Percentiles rank a stretch among this genome's conserved stretches.
Evolutionary conservation across 331 rosid genomes (phyloP).

Genomic region (Erythrophleum ivorense): DNA sequence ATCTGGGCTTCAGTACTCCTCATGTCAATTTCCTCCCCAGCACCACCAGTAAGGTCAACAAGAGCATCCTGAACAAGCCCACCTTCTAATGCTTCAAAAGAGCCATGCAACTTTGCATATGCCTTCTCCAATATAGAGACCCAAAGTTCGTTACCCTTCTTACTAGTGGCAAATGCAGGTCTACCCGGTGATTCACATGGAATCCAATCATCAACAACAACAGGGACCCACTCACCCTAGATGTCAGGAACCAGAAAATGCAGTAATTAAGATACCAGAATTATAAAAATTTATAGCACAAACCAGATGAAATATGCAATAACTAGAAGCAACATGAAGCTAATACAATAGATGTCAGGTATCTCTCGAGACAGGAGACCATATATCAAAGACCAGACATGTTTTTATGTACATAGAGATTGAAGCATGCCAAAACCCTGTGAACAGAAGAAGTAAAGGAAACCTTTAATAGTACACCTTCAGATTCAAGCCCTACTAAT

Average conservation of each 20-base stretch:
- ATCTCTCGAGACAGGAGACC: background rate
- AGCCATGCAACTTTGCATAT: conserved; percentile 99
- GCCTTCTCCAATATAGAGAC: conserved; percentile 99
- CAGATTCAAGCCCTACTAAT: background rate
- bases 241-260: conserved; percentile 35
- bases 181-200: conserved; percentile 95
- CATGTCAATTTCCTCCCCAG: conserved; percentile 99
- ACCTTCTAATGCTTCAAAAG: conserved; percentile 97
- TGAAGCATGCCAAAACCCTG: conserved; percentile 6
- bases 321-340: conserved; percentile 22
- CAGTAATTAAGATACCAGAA: conserved; percentile 28
- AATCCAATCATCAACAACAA: conserved; percentile 98
- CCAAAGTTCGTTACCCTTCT: conserved; percentile 94
- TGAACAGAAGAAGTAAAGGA: background rate
- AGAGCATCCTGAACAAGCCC: conserved; percentile 99
- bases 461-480: background rate
- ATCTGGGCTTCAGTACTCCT: conserved; percentile 96
- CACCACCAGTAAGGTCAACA: conserved; percentile 99
- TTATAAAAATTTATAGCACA: conserved; percentile 10
- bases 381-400: background rate
- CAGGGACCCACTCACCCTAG: conserved; percentile 99
- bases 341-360: conserved; percentile 2
- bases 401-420: conserved; percentile 2
- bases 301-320: conserved; percentile 27
- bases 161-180: conserved; percentile 97